Base-by-base conservation (phyloP, 768 basidiomycete genomes). In the Phlegmacium glaucopus region DNA sequence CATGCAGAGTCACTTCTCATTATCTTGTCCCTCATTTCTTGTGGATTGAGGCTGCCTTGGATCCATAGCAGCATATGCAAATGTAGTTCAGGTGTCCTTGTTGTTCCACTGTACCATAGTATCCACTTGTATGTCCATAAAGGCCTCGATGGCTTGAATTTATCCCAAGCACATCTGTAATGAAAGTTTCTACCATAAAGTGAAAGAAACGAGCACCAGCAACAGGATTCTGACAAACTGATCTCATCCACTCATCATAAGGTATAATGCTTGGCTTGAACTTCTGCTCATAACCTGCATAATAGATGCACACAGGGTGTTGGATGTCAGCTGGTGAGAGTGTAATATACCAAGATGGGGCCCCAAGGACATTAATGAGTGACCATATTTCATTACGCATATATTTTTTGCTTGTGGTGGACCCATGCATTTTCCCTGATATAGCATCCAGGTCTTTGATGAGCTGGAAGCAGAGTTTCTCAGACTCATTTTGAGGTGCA, bases 11-110 rank as follows among this genome's bases (percentile, higher is more conserved):
- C 49, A 11, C 35, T 4, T 45, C 55, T 39, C 28, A 66, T 17
- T 2, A 72, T 37, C 8, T 44, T 35, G 2, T 67, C 57, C 17
- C 65, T 34, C 2, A 72, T 62, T 45, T 69, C 61, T 48, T 69
- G 61, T 2, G 70, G 70, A 6, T 56, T 55, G 9, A 62, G 28
- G 2, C 45, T 39, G 9, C 49, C 48, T 43, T 50, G 44, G 3
- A 70, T 58, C 70, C 69, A 70, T 15, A 68, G 9, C 3, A 71
- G 35, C 37, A 61, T 26, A 49, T 69, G 71, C 6, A 69, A 35
- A 56, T 72, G 70, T 13, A 71, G 41, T 1, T 66, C 1, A 62
- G 40, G 4, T 61, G 42, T 2, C 63, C 65, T 50, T 70, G 68
- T 41, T 62, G 55, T 42, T 70, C 66, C 43, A 63, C 60, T 3